phyloP scores from a whole-genome alignment of 2,329 filamentous ascomycete genomes.

The Scedosporium boydii region DNA sequence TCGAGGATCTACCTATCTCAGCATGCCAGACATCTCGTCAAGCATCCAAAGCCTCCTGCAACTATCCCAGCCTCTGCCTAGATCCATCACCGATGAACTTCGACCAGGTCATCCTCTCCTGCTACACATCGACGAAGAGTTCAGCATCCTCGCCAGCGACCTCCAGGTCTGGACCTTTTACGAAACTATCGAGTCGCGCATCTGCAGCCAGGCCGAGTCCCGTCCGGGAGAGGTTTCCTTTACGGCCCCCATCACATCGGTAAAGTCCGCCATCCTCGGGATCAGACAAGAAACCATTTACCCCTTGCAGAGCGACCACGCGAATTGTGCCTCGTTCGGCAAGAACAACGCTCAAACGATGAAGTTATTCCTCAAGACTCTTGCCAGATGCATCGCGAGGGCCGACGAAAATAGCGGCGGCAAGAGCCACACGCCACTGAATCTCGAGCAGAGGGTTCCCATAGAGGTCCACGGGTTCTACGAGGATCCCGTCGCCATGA shows the following conservation, averaged over 20 bases:
- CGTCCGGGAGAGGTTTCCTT: constrained; percentile 42
- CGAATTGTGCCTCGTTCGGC: constrained; percentile 45
- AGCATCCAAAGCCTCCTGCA: constrained; percentile 45
- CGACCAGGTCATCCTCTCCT: constrained; percentile 40
- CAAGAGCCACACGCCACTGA: constrained; percentile 31
- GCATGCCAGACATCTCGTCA: constrained; percentile 43
- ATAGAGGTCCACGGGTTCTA: constrained; percentile 52
- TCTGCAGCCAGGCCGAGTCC: constrained; percentile 21
- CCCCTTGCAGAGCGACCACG: constrained; percentile 44
- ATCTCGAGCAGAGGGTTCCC: constrained; percentile 42
- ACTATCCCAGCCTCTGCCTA: constrained; percentile 39
- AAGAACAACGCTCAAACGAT: constrained; percentile 38
- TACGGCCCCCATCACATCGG: constrained; percentile 48
- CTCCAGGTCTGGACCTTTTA: constrained; percentile 54
- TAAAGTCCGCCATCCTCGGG: constrained; percentile 42
- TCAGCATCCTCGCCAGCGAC: constrained; percentile 46
- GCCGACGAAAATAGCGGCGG: constrained; percentile 21
- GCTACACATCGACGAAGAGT: constrained; percentile 41
- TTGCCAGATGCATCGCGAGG: constrained; percentile 21
- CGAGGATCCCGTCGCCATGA: constrained; percentile 34
- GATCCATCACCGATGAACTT: constrained; percentile 38
- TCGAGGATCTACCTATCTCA: constrained; percentile 53
- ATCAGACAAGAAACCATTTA: constrained; percentile 42
- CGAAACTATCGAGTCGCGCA: constrained; percentile 42
- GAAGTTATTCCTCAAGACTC: constrained; percentile 26